Evolutionary conservation across 2,329 filamentous ascomycete species (phyloP).

Genomic region (Sclerotinia glacialis): DNA sequence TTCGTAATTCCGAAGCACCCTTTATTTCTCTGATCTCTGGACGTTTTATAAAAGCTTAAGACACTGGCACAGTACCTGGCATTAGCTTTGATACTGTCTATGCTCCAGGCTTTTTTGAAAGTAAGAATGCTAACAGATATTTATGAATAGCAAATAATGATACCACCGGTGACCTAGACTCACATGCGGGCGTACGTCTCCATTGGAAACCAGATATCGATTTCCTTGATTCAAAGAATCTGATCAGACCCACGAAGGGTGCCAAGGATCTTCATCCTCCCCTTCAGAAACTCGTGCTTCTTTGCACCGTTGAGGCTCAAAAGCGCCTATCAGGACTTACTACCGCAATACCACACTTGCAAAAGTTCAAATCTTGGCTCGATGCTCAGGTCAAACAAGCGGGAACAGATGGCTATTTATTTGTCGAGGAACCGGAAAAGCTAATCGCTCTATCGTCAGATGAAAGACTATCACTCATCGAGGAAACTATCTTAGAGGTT

Average conservation of each 20-base stretch:
- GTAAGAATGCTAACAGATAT: too few relatives aligned
- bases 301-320: not conserved
- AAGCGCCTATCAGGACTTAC: not conserved
- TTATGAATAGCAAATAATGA: not conserved
- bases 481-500: not conserved
- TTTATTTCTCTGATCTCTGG: too few relatives aligned
- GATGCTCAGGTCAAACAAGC: not conserved
- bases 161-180: not conserved
- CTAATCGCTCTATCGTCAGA: not conserved
- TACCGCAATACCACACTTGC: not conserved
- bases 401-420: not conserved
- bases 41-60: too few relatives aligned
- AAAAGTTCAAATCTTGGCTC: not conserved
- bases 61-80: too few relatives aligned
- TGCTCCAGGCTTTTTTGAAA: too few relatives aligned
- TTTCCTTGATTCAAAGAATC: not conserved
- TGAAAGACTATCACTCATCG: not conserved
- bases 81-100: too few relatives aligned
- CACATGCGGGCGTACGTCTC: not conserved
- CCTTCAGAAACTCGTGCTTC: not conserved
- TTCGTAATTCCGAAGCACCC: too few relatives aligned
- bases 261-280: not conserved
- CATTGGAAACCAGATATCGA: not conserved
- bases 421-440: not conserved
- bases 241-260: not conserved